Base-by-base conservation (phyloP, 2,329 filamentous ascomycete species). In the Sclerotinia subarctica region DNA sequence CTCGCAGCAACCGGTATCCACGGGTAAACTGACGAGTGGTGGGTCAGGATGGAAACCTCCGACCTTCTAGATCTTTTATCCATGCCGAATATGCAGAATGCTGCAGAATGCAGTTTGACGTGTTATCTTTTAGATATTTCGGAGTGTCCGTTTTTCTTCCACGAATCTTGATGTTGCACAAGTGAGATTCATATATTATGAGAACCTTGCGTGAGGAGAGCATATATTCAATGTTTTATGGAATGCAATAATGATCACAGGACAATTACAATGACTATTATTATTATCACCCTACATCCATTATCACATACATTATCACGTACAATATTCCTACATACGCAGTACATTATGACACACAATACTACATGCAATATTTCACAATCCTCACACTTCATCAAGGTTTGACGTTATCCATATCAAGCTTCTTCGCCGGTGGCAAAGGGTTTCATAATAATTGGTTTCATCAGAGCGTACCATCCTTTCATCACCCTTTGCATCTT, bases 31-130 rank as follows among this genome's bases (percentile, higher is more conserved):
- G 19, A 21, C 7, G 29, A 32, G 29, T 5, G 32, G 32, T 52
- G 49, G 49, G 49, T 26, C 49, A 11, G 5, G 7, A 29, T 32
- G 15, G 2, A 46, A 7, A 21, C 1, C 32, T 21, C 29, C 32
- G 26, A n/a, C 19, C 29, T n/a, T n/a, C 21, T 46, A 21, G 29
- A 60, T 47, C 5, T 29, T 32, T 21, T 11, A 42, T 38, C 21
- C n/a, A n/a, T n/a, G n/a, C n/a, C n/a, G n/a, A n/a, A n/a, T 42
- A n/a, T 57, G 54, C 8, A 29, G 38, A 19, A 46, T 46, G 35
- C 17, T 59, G 56, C 42, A 46, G 42, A 32, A 60, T 60, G 58
- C 26, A n/a, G 58, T 49, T 60, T 46, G 29, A 60, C 58, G 58
- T 60, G 58, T 60, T 49, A 47, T 35, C 17, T 2, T 7, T 19